Base-by-base conservation (phyloP, 2,329 filamentous ascomycete genomes). In the Didymella arachidicola region DNA sequence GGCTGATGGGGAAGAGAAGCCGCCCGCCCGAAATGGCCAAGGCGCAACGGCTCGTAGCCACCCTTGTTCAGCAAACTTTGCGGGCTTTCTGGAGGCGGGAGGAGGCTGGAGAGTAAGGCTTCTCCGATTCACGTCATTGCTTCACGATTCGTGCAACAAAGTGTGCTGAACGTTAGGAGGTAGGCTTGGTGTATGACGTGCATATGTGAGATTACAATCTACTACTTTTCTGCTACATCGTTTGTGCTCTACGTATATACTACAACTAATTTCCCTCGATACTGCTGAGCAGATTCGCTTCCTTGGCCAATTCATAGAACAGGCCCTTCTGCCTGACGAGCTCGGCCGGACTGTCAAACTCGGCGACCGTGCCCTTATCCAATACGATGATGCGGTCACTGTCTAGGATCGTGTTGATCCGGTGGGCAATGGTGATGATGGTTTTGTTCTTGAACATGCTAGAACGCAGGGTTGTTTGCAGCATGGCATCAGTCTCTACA, bases 391-490 rank as follows among this genome's bases (percentile, higher is more conserved):
- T 95, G 49, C 93, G 87, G 79, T 99, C 94, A 61, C 85, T 87
- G 71, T 89, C 87, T 14, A 99, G 84, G 70, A 99, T 98, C 11
- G 95, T 99, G 80, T 98, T 98, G 81, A 99, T 96, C 54, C 95
- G 89, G 81, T 99, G 95, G 26, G 95, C 95, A 71, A 99, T 97
- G 1, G 95, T 99, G 78, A 99, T 96, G 78, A 99, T 98, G 36
- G 95, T 99, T 53, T 92, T 88, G 78, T 97, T 92, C 61, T 89
- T 85, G 80, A 99, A 99, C 76, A 87, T 83, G 68, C 79, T 84
- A 72, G 83, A 87, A 56, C 87, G 82, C 46, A 89, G 75, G 19
- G 87, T 89, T 34, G 84, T 82, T 75, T 89, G 87, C 56, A 89
- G 79, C 79, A 89, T 79, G 43, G 85, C 84, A 74, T 89, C 86